These are phyloP conservation scores for Trypanosoma melophagium DNA, from an alignment of 208 protist genomes.

Conservation along the genomic window DNA sequence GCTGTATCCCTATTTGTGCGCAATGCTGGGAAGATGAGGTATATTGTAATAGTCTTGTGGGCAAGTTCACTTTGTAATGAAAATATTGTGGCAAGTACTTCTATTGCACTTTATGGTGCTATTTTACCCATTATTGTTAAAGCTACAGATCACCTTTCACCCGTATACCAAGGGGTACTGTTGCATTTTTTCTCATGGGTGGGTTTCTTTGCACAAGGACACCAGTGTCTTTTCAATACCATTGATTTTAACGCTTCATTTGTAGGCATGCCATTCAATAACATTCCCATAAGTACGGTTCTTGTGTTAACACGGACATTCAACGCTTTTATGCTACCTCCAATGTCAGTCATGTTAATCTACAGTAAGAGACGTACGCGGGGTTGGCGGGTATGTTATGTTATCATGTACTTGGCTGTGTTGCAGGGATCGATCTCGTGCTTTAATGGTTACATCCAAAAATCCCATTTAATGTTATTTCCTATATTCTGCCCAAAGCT, in stretches of 20 bases:
- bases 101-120: conserved; percentile 46
- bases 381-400: conserved; percentile 27
- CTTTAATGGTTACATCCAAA: conserved; percentile 66
- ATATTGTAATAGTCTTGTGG: conserved; percentile 55
- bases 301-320: conserved; percentile 70
- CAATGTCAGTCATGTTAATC: conserved; percentile 33
- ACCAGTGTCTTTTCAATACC: conserved; percentile 72
- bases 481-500: conserved; percentile 85
- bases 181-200: conserved; percentile 49
- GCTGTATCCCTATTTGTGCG: conserved; percentile 10
- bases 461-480: conserved; percentile 84
- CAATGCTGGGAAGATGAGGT: conserved; percentile 13
- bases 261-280: conserved; percentile 58
- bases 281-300: conserved; percentile 45
- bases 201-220: conserved; percentile 65
- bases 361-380: conserved; percentile 1
- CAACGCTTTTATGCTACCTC: conserved; percentile 52
- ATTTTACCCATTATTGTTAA: conserved; percentile 31
- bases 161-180: conserved; percentile 31
- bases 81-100: conserved; percentile 31
- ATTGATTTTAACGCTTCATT: conserved; percentile 82
- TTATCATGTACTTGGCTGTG: conserved; percentile 43
- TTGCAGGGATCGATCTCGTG: conserved; percentile 44
- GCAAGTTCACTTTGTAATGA: conserved; percentile 55
- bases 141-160: conserved; percentile 13